phyloP scores from a whole-genome alignment of 176 grass and related monocot species.

The Alloteropsis semialata region DNA sequence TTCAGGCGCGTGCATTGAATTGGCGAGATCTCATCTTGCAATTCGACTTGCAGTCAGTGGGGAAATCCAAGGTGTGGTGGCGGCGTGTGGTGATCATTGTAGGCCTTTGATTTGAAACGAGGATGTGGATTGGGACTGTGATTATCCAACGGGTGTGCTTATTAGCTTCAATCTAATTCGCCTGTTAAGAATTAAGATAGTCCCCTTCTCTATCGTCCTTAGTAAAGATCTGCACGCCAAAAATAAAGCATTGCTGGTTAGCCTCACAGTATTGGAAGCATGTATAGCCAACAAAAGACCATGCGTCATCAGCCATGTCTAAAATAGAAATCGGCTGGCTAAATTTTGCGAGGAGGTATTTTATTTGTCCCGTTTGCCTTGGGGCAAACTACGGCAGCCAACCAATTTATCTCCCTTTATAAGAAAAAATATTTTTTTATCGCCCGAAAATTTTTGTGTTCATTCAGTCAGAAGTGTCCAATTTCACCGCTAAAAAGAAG shows the following conservation, averaged over 20 bases:
- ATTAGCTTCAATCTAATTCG: background rate
- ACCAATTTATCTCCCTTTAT: background rate
- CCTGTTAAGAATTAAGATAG: background rate
- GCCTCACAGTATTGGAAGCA: background rate
- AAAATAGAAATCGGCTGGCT: background rate
- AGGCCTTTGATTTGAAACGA: slow-evolving; percentile 1
- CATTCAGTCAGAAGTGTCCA: background rate
- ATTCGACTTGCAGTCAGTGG: too few species aligned
- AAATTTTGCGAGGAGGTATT: background rate
- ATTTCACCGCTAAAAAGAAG: background rate
- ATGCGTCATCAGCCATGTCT: background rate
- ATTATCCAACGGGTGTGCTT: background rate
- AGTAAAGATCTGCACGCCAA: background rate
- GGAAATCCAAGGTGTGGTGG: background rate
- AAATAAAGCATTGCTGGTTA: background rate
- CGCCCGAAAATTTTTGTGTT: too few species aligned
- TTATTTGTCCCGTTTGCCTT: background rate
- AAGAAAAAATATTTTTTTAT: background rate
- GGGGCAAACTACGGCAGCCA: background rate
- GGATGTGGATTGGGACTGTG: background rate
- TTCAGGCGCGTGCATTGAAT: background rate
- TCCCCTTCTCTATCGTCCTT: background rate
- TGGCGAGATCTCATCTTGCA: background rate
- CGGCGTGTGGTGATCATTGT: background rate
- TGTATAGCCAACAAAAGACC: background rate